Conservation (phyloP, 2,329 filamentous ascomycete species). For the Orbilia brochopaga region DNA sequence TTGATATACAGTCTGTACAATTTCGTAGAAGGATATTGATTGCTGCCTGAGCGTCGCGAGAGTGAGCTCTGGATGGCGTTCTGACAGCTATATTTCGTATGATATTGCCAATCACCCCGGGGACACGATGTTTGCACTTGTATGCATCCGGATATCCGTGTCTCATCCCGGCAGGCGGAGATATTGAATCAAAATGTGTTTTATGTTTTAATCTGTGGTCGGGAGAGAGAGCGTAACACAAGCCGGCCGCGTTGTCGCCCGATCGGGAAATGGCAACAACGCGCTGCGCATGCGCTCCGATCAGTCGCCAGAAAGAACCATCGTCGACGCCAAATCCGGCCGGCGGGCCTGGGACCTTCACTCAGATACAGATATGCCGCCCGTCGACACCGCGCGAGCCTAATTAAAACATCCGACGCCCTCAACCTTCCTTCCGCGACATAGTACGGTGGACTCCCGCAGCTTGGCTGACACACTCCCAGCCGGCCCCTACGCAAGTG, state of each 20-base stretch:
- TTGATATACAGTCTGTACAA: not conserved
- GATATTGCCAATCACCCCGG: too few relatives aligned
- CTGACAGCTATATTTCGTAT: too few relatives aligned
- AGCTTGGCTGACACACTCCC: not conserved
- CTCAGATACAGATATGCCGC: not conserved
- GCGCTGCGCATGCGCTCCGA: constrained; percentile 8
- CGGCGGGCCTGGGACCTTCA: not conserved
- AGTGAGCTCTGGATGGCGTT: too few relatives aligned
- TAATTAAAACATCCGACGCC: not conserved
- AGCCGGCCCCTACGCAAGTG: too few relatives aligned
- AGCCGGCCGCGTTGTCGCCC: constrained; percentile 7
- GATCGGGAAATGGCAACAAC: constrained; percentile 30
- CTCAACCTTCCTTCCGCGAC: not conserved
- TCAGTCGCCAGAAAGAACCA: constrained; percentile 1
- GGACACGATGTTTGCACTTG: too few relatives aligned
- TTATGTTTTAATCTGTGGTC: not conserved
- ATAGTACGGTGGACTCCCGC: not conserved
- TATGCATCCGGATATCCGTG: too few relatives aligned
- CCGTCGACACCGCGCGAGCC: not conserved
- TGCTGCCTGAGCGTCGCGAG: too few relatives aligned
- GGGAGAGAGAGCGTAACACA: constrained; percentile 28
- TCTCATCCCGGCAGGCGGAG: not conserved
- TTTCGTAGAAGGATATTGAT: not conserved
- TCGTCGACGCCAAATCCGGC: constrained; percentile 10
- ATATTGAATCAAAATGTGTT: not conserved